These are phyloP conservation scores for Ustilago esculenta DNA, from an alignment of 1,284 basidiomycete species.

Conservation along the genomic window DNA sequence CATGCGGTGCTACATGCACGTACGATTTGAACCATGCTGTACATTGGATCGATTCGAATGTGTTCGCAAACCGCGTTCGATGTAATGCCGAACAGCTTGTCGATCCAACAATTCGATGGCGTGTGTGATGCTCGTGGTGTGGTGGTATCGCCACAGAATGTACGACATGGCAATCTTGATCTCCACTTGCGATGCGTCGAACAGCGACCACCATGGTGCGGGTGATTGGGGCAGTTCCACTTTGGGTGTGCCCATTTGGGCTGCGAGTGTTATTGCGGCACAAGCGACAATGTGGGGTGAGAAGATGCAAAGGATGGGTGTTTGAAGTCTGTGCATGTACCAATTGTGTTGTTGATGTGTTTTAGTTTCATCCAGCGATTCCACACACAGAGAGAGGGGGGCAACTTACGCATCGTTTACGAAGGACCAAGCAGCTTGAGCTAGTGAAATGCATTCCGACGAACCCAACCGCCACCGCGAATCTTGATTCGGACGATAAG, in stretches of 20 bases:
- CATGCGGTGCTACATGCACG: too few relatives aligned
- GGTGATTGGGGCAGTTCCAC: slow-evolving; percentile 64
- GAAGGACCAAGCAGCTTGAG: slow-evolving; percentile 66
- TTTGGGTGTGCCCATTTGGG: slow-evolving; percentile 30
- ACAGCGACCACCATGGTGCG: slow-evolving; percentile 68
- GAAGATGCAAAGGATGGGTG: slow-evolving; percentile 87
- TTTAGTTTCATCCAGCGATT: too few relatives aligned
- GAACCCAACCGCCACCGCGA: too few relatives aligned
- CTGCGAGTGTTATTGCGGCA: slow-evolving; percentile 69
- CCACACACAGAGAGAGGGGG: too few relatives aligned
- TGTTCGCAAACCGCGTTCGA: too few relatives aligned
- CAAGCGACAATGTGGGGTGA: slow-evolving; percentile 87
- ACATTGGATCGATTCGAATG: too few relatives aligned
- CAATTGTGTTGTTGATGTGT: too few relatives aligned
- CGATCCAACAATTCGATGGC: slow-evolving; percentile 16
- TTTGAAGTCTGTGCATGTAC: slow-evolving; percentile 86
- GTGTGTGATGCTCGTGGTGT: slow-evolving; percentile 1
- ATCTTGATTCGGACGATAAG: too few relatives aligned
- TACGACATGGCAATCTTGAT: slow-evolving; percentile 49
- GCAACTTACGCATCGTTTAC: slow-evolving; percentile 68
- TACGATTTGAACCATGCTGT: too few relatives aligned
- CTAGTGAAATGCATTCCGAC: slow-evolving; percentile 19
- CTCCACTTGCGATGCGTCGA: slow-evolving; percentile 64
- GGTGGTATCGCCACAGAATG: slow-evolving; percentile 54
- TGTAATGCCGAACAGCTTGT: slow-evolving; percentile 15